A percentile compares a stretch with the other conserved stretches of the same genome.
Evolutionary conservation across 2,329 filamentous ascomycete species (phyloP).

Genomic region (Aspergillus sp.): DNA sequence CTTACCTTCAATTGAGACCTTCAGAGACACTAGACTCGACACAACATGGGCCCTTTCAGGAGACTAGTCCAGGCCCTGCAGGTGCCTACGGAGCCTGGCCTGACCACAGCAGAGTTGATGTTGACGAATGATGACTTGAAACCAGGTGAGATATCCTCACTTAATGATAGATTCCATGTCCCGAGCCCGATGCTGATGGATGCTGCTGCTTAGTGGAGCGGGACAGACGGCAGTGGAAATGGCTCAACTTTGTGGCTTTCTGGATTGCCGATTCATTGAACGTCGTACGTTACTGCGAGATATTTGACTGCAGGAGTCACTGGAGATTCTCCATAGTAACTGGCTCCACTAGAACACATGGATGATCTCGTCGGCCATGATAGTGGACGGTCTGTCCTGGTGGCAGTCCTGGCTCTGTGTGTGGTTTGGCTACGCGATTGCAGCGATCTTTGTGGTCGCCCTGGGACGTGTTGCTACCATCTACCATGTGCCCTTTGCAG

Average conservation of each 20-base stretch:
- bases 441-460: conserved; percentile 70
- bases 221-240: conserved; percentile 75
- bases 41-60: conserved; percentile 27
- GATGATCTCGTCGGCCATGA: conserved; percentile 89
- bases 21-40: too few relatives aligned
- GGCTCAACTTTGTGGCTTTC: conserved; percentile 86
- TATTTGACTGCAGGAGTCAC: too few relatives aligned
- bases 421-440: conserved; percentile 79
- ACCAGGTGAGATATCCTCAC: conserved; percentile 42
- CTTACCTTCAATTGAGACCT: too few relatives aligned
- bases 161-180: neutral
- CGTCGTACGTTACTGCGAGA: conserved; percentile 50
- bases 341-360: conserved; percentile 66
- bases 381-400: conserved; percentile 76
- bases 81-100: conserved; percentile 71
- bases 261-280: conserved; percentile 86
- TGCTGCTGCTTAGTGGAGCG: conserved; percentile 60
- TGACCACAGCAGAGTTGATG: conserved; percentile 79
- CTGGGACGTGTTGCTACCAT: conserved; percentile 81
- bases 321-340: neutral
- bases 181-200: neutral
- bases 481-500: conserved; percentile 88
- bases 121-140: conserved; percentile 82
- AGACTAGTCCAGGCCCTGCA: conserved; percentile 58
- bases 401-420: conserved; percentile 92